Evolutionary conservation across 805 yeast genomes (phyloP), one percentile per base, ranked within the genome.

Genomic region (Komagataella phaffii): DNA sequence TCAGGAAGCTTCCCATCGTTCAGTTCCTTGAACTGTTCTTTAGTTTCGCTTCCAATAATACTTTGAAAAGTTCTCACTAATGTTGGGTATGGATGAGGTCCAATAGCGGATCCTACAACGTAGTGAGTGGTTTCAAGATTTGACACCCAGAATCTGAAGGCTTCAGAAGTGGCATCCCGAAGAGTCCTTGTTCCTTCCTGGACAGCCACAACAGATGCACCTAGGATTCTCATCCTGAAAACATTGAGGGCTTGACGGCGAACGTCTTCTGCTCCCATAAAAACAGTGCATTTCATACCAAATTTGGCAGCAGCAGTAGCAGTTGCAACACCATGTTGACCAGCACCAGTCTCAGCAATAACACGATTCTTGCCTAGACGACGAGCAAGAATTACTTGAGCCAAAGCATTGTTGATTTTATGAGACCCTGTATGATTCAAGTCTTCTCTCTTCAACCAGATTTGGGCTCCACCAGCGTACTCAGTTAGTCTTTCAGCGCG

Each of bases 251-350:
- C 97, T 76, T 93, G 99, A 70, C 99, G 87, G 68, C 96, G 85
- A 47, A 88, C 96, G 72, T 93, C 99, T 71, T 93, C 99, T 47
- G 98, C 98, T 56, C 99, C 99, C 99, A 93, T 93, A 64, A 80
- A 91, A 43, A 93, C 95, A 14, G 88, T 88, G 74, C 99, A 93
- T 65, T 85, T 79, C 69, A 93, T 67, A 50, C 99, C 99, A 60
- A 93, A 86, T 63, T 85, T 85, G 56, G 95, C 95, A 74, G 90
- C 83, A 0, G 95, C 95, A 54, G 95, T 86, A 30, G 95, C 95
- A 50, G 93, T 86, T 45, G 95, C 95, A 44, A 86, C 95, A 72
- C 95, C 95, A 63, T 86, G 95, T 69, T 86, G 95, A 58, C 95
- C 95, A 50, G 95, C 95, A 69, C 95, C 95, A 44, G 95, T 86